Conservation (phyloP, 176 grass and related monocot species). For the Hordeum marinum region DNA sequence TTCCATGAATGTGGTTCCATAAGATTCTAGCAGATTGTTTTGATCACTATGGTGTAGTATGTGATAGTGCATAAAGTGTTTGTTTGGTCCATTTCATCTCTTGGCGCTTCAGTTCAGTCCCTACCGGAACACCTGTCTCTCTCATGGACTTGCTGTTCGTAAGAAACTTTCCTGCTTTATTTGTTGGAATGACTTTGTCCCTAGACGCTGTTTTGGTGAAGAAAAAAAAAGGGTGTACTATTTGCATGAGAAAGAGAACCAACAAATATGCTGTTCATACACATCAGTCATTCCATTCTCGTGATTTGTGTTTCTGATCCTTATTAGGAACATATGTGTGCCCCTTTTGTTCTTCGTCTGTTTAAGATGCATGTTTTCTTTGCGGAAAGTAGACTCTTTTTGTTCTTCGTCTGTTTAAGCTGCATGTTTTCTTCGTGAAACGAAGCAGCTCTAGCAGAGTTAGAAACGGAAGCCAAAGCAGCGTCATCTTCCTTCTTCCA, state of each 20-base stretch:
- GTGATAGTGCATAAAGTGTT: background rate
- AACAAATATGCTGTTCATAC: background rate
- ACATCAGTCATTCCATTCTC: background rate
- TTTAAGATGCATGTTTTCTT: background rate
- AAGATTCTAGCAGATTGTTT: background rate
- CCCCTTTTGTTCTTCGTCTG: background rate
- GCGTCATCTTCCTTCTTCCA: too few species aligned
- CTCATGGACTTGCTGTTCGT: slow-evolving; percentile 17
- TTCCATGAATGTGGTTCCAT: background rate
- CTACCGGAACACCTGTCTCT: slow-evolving; percentile 18
- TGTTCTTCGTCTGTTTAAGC: background rate
- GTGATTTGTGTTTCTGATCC: background rate
- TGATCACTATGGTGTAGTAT: background rate
- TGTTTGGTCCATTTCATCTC: background rate
- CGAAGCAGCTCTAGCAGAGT: too few species aligned
- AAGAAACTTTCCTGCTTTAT: slow-evolving; percentile 7
- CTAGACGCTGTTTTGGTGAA: too few species aligned
- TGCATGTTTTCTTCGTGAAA: background rate
- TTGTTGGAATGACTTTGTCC: background rate
- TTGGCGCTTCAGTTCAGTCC: background rate
- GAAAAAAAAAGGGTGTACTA: too few species aligned
- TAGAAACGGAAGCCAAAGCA: too few species aligned
- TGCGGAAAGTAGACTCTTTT: background rate
- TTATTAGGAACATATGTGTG: background rate
- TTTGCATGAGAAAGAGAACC: background rate